phyloP scores from a whole-genome alignment of 768 basidiomycete species.

The Leccinum aurantiacum region DNA sequence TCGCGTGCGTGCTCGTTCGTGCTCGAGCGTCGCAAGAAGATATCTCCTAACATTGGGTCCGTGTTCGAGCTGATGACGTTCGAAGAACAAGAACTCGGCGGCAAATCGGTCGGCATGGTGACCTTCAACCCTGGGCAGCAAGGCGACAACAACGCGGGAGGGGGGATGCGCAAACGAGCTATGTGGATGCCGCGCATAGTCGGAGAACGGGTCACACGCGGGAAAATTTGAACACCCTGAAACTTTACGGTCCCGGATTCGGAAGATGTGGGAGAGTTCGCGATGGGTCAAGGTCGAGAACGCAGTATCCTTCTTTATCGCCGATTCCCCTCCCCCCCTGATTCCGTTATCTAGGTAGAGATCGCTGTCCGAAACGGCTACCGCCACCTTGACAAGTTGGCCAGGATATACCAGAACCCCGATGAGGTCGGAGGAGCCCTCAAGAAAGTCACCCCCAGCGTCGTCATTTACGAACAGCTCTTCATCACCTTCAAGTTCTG shows the following conservation, averaged over 20 bases:
- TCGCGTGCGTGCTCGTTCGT: constrained; percentile 91
- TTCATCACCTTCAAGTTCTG: constrained; percentile 84
- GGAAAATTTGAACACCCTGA: constrained; percentile 57
- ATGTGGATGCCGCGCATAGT: constrained; percentile 44
- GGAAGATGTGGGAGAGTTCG: constrained; percentile 34
- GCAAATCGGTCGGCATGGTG: constrained; percentile 35
- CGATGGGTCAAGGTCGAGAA: constrained; percentile 74
- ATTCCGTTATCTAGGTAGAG: constrained; percentile 52
- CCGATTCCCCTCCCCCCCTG: neutral
- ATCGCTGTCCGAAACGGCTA: constrained; percentile 74
- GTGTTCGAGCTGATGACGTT: constrained; percentile 94
- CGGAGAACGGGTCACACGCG: constrained; percentile 64
- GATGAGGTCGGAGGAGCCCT: constrained; percentile 63
- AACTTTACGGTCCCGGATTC: constrained; percentile 20
- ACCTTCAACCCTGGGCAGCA: constrained; percentile 17
- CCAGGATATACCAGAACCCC: constrained; percentile 74
- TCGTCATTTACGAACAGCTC: constrained; percentile 77
- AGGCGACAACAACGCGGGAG: constrained; percentile 2
- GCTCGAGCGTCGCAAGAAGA: constrained; percentile 87
- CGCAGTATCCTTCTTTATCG: constrained; percentile 42
- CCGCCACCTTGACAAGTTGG: constrained; percentile 83
- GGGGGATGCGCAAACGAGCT: constrained; percentile 35
- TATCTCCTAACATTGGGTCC: constrained; percentile 97
- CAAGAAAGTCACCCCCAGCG: constrained; percentile 73
- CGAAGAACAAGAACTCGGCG: constrained; percentile 87